These are phyloP conservation scores for Rubia yunnanensis DNA, from an alignment of 257 asterid species.

Conservation along the genomic window DNA sequence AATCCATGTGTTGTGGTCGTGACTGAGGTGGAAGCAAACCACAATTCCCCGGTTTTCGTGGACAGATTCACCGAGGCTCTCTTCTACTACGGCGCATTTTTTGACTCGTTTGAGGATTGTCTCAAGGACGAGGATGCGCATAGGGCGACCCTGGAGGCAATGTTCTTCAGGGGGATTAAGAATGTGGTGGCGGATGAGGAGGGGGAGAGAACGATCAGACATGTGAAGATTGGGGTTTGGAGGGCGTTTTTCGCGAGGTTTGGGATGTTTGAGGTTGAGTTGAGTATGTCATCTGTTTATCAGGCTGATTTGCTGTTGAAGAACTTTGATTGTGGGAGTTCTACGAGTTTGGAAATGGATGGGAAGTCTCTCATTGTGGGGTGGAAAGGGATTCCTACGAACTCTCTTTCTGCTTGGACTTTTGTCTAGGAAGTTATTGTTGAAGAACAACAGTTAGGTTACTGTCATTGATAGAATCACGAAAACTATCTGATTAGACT, in stretches of 20 bases:
- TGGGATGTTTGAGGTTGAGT: constrained; percentile 28
- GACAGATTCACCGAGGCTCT: constrained; percentile 27
- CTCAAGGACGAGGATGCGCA: constrained; percentile 15
- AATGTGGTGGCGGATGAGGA: constrained; percentile 27
- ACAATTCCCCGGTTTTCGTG: constrained; percentile 20
- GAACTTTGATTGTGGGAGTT: constrained; percentile 26
- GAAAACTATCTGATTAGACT: no score
- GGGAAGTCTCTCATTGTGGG: constrained; percentile 38
- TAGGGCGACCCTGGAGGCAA: constrained; percentile 15
- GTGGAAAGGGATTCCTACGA: constrained; percentile 36
- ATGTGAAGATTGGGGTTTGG: constrained; percentile 34
- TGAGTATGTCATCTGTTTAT: constrained; percentile 33
- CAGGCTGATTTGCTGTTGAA: constrained; percentile 35
- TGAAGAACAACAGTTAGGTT: no score
- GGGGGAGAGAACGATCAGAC: constrained; percentile 35
- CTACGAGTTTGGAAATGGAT: constrained; percentile 27
- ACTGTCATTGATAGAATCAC: no score
- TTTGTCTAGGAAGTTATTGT: not conserved
- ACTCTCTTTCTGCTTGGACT: constrained; percentile 8
- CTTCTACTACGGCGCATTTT: constrained; percentile 21
- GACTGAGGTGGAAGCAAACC: constrained; percentile 19
- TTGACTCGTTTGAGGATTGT: constrained; percentile 22
- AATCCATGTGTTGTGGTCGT: constrained; percentile 19
- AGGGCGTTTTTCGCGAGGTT: constrained; percentile 28
- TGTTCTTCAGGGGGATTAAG: constrained; percentile 9